Base-by-base conservation (phyloP, 441 rosid genomes). In the Bruguiera hainesii region DNA sequence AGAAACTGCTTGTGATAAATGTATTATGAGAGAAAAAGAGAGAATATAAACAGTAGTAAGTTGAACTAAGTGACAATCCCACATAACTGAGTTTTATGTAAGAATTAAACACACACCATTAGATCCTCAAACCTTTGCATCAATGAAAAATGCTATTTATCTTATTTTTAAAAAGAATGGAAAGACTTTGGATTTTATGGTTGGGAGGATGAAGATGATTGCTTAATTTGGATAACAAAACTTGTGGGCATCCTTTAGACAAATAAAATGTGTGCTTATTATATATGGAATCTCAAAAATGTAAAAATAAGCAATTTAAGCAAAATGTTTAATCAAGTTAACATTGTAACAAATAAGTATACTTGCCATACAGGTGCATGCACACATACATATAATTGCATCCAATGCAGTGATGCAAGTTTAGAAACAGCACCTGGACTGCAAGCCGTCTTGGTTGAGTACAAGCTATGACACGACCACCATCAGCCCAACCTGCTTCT, bases 401-500 rank as follows among this genome's bases (percentile, higher is more conserved):
- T 31, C 35, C 4, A 20, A 56, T 35, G 60, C 39, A 57, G 31
- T 15, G 30, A 31, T 73, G 25, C 65, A 62, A 61, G 72, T 50
- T 51, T 58, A 60, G 35, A 57, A 57, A 57, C 6, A 66, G 53
- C 29, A 91, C 98, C 97, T 92, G 98, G 66, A 95, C 97, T 73
- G 99, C 99, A 71, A 90, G 82, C 70, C 99, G 80, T 69, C 97
- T 84, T 6, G 98, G 98, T 77, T 95, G 99, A n/a, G 97, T 95
- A 75, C 99, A 95, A 74, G 97, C 99, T 59, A 95, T 84, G 71
- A 90, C 81, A 31, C 92, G 93, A 15, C 98, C 99, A 64, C 95
- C 92, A 78, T 90, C 96, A 42, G 93, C 98, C 99, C 99, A 95
- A 68, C 99, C 97, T 58, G 97, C 99, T 82, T 95, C 99, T 79